Base-by-base conservation (phyloP, 2,329 filamentous ascomycete genomes). In the Trichoderma sp. region DNA sequence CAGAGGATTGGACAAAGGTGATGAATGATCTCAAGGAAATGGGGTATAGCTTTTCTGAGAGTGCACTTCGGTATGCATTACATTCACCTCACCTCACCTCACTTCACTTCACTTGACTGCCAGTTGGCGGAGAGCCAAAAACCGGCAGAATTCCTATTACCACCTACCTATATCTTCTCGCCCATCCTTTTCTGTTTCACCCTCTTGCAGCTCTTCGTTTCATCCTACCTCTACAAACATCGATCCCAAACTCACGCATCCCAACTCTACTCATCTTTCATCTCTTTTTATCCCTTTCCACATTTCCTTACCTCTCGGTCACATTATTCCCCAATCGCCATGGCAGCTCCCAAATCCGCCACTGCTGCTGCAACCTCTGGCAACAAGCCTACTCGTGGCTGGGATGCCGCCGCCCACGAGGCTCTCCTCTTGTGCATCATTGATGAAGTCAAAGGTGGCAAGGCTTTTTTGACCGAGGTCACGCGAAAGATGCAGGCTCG, bases 11-110 rank as follows among this genome's bases (percentile, higher is more conserved):
- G 71, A 52, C 72, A 25, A 74, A 77, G n/a, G 73, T 84, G 7
- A 76, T 82, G 72, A 72, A 72, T 0, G 73, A 81, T 5, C 74
- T 84, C 45, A 71, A 74, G 0, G 73, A 70, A 6, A 76, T 77
- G 66, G 81, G 81, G 10, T 82, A 84, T 65, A 71, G 71, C 0
- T 83, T 82, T 61, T 78, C 77, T 3, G 74, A 78, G 32, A 75
- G 74, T 32, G 82, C 82, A 61, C 77, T 83, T 39, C 75, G 79
- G 80, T 83, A 81, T 64, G 73, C n/a, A n/a, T n/a, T n/a, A n/a
- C n/a, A n/a, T n/a, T n/a, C n/a, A n/a, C n/a, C n/a, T n/a, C 9
- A 19, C n/a, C 34, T 42, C 54, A 39, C 37, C 57, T 57, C 52
- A 39, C 45, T 29, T 29, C 2, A 7, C 13, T 35, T 35, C 50